Percentiles rank a stretch among this genome's conserved stretches.
These are phyloP conservation scores for Ephemerocybe angulata DNA, from an alignment of 768 basidiomycete genomes.

Conservation along the genomic window DNA sequence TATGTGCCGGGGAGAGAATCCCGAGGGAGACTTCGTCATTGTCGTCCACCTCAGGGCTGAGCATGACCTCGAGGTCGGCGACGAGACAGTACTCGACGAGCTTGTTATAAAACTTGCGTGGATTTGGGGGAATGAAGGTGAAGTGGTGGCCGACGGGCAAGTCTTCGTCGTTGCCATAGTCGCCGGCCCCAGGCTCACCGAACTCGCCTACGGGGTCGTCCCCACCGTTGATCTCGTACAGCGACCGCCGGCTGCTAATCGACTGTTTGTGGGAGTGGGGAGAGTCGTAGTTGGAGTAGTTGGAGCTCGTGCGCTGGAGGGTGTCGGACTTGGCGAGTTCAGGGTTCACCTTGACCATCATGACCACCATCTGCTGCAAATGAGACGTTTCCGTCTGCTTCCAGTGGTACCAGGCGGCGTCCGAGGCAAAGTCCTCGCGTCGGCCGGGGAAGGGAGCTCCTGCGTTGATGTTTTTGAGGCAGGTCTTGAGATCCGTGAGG, in stretches of 20 bases:
- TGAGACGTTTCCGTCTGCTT: constrained; percentile 74
- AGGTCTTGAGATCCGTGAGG: constrained; percentile 85
- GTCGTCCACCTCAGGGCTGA: constrained; percentile 86
- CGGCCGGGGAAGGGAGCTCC: constrained; percentile 81
- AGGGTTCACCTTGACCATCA: constrained; percentile 83
- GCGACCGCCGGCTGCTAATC: constrained; percentile 64
- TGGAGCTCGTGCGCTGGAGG: constrained; percentile 4
- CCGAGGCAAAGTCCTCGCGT: constrained; percentile 80
- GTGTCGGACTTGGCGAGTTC: constrained; percentile 78
- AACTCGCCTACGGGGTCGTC: constrained; percentile 30
- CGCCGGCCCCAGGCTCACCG: constrained; percentile 39
- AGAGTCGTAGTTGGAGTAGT: constrained; percentile 2
- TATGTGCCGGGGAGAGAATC: constrained; percentile 75
- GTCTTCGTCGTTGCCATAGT: constrained; percentile 51
- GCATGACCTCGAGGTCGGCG: constrained; percentile 85
- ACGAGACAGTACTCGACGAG: constrained; percentile 80
- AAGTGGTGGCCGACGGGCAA: constrained; percentile 73
- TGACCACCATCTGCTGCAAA: constrained; percentile 83
- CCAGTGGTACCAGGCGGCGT: constrained; percentile 84
- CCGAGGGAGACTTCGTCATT: constrained; percentile 94
- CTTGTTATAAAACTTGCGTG: constrained; percentile 79
- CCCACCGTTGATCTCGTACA: constrained; percentile 31
- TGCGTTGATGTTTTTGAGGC: constrained; percentile 86
- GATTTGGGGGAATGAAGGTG: constrained; percentile 88
- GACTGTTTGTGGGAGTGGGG: constrained; percentile 39